Evolutionary conservation across 371 early-diverging fungal genomes (phyloP).

Genomic region (Lichtheimia ornata): DNA sequence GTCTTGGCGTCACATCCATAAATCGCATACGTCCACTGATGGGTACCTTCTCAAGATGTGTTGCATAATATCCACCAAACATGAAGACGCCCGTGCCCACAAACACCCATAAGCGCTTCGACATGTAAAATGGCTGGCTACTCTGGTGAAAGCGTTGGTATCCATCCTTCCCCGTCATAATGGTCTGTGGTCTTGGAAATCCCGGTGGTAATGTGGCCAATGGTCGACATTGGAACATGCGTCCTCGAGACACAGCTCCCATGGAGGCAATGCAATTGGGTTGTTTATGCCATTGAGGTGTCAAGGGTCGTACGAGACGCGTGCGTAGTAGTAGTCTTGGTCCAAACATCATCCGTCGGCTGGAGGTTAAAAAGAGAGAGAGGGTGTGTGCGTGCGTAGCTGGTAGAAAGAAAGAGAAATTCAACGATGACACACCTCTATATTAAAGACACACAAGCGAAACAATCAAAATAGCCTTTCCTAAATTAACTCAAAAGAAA

Average conservation of each 20-base stretch:
- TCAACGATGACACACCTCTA: no score
- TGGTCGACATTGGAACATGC: background rate
- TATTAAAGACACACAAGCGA: no score
- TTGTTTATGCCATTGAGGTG: background rate
- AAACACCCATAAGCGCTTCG: constrained; percentile 37
- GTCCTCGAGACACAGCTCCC: no score
- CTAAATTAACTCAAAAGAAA: no score
- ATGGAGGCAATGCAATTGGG: no score
- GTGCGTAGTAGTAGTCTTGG: background rate
- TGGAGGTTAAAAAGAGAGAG: background rate
- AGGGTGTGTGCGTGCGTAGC: background rate
- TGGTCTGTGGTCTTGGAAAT: constrained; percentile 4
- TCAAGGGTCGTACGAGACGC: background rate
- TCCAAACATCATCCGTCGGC: no score
- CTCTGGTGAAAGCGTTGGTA: constrained; percentile 39
- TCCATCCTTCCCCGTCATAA: background rate
- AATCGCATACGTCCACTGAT: constrained; percentile 63
- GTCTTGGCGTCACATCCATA: constrained; percentile 56
- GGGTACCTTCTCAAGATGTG: constrained; percentile 68
- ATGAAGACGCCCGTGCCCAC: constrained; percentile 41
- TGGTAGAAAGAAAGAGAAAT: no score
- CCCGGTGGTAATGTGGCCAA: constrained; percentile 3
- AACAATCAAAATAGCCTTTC: no score
- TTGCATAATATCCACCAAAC: constrained; percentile 63
- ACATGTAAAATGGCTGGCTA: constrained; percentile 28